Base-by-base conservation (phyloP, 495 filamentous ascomycete species). In the Podospora sp. region DNA sequence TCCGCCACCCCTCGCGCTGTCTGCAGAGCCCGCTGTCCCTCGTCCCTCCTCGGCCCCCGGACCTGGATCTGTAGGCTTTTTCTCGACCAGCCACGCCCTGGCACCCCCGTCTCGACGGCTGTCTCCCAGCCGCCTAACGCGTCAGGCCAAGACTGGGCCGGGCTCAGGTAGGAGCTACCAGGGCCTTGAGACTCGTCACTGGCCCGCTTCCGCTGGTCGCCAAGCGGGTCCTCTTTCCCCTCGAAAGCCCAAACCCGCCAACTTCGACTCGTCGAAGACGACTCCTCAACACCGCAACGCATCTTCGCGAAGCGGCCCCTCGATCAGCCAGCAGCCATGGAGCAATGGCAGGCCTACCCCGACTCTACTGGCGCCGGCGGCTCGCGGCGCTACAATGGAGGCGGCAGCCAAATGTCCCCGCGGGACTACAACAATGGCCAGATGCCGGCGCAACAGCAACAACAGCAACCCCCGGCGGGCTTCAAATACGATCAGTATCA, bases 401-500 rank as follows among this genome's bases (percentile, higher is more conserved):
- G 75, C 58, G 76, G 72, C 67, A 78, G 69, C 71, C 81, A 82
- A 63, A 77, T 77, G 75, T 74, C 78, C 57, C 77, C 80, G 65
- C 80, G 80, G 62, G 82, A 83, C 70, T 83, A 78, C 71, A 69
- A 67, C 65, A 69, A 70, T 65, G 71, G 65, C 56, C 74, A 74
- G 68, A 29, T 68, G 64, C 78, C 71, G 67, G 59, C 66, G 46
- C 72, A 69, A 53, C 76, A 80, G 69, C 84, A 79, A 65, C 85
- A 82, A 60, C 77, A 80, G 51, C 88, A 89, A 73, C 83, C 87
- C 36, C 87, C 89, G 25, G 84, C 86, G 67, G 86, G 88, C 70
- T 92, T 87, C 78, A 88, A 87, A 63, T 92, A 92, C 76, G 91
- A 94, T 70, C 79, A 87, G 71, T 93, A 92, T 75, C 89, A 90